Base-by-base conservation (phyloP, 1,139 yeast genomes). In the Candida sp. region DNA sequence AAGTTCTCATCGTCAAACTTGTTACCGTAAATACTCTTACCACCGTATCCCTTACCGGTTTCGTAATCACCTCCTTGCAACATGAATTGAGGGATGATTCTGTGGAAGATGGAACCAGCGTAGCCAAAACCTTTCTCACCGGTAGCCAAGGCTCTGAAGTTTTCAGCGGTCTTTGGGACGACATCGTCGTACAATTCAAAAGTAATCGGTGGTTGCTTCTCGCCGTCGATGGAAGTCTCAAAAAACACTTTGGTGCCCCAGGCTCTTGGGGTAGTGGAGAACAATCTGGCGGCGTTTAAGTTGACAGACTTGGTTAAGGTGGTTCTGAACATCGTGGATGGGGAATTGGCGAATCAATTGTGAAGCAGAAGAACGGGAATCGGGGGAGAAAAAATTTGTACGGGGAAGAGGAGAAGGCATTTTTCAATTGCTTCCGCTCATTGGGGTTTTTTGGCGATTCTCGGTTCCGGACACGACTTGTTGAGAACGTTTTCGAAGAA, bases 1-100 rank as follows among this genome's bases (percentile, higher is more conserved):
- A 93, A 93, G 91, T 93, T 92, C 85, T 94, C 98, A 70, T 94
- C 98, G 58, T 96, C 87, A 78, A 94, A 94, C 80, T 87, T 88
- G 68, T 84, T 87, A 70, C 98, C 98, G 84, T 94, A 17, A 12
- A 17, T 22, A 7, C 25, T 34, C 22, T 94, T 65, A 76, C 99
- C 99, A 77, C 98, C 99, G 66, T 96, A 90, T 77, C 99, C 98
- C 73, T 87, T 89, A 67, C 91, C 87, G 69, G 87, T 81, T 73
- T 96, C 92, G 86, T 92, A 90, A 77, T 92, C 98, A 86, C 99
- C 99, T 79, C 98, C 98, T 82, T 94, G 99, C 74, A 93, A 83
- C 99, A 94, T 94, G 85, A 94, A 94, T 66, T 90, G 87, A 65
- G 98, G 98, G 68, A 94, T 94, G 64, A 94, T 97, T 81, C 99